Base-by-base conservation (phyloP, 2,329 filamentous ascomycete genomes). In the Fusarium sarcochroum region DNA sequence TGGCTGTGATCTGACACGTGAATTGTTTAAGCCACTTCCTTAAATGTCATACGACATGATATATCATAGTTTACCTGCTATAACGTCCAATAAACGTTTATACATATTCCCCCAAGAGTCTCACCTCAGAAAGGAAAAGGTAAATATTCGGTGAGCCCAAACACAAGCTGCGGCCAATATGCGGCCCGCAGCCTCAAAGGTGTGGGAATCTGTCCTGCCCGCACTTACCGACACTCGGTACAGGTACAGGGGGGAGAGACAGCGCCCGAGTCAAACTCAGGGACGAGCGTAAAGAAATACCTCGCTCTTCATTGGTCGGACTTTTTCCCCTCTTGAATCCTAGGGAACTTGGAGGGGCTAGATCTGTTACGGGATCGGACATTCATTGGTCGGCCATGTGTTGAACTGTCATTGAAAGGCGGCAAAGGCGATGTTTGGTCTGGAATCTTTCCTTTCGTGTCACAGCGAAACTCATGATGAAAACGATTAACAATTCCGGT, bases 231-330 rank as follows among this genome's bases (percentile, higher is more conserved):
- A 11, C 21, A 25, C 23, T 40, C 18, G 47, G 44, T 17, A 41
- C 35, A 37, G 38, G 52, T 47, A 44, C 52, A 59, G 46, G 52
- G 53, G 21, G 35, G 45, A 61, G 15, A 40, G 51, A 38, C 68
- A 41, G 58, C 41, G 53, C 50, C 62, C 66, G 66, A 69, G 63
- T 68, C 67, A 64, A 63, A 67, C 63, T 59, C 57, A 59, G 49
- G 58, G 47, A 67, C 62, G 45, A 21, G 25, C 18, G 58, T 55
- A 58, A 58, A 60, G 61, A 71, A 73, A 73, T 73, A 73, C 67
- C 56, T 64, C 23, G 30, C 27, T 37, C 23, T 17, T 59, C 35
- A 73, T 73, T 73, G 71, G 71, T 13, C 20, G 20, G 32, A 21
- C 15, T 17, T 49, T 42, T 35, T 25, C 13, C 20, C 38, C 49